Base-by-base conservation (phyloP, 208 protist genomes). In the Wallacemonas collosoma region DNA sequence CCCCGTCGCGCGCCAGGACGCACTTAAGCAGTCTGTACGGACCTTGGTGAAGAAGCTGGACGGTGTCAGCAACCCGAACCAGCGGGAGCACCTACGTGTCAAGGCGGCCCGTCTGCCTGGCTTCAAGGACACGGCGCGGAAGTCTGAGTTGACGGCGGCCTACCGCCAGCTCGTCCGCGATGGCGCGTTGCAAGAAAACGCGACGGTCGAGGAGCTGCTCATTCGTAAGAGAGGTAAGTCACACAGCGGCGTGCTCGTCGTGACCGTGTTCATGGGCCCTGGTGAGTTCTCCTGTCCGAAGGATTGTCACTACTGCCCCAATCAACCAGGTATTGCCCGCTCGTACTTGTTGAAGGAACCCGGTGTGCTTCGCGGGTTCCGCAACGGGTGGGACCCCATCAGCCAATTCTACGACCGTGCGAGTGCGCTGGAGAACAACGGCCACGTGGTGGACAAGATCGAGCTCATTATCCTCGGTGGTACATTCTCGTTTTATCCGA, bases 401-500 rank as follows among this genome's bases (percentile, higher is more conserved):
- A 75, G 77, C 44, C 95, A 98, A 79, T 96, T 98, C 71, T 88
- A 91, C 74, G 95, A 97, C 81, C 87, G 95, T 54, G 92, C 89
- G n/a, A 90, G 84, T 50, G 87, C 91, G 14, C 86, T 98, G 65
- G 91, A 93, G 69, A 88, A 87, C 75, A 98, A 96, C 74, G 96
- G 96, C 2, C 96, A 98, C 75, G 83, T 93, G 6, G 90, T 91
- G 62, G 96, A 97, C 76, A 98, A 99, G 87, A 98, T 99, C 41
- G 99, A 99, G 80, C 98, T 99, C 40, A 99, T 99, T 74, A 93
- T 99, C 67, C 99, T 99, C 85, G 99, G 99, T 41, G 99, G 99
- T 39, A 99, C 99, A 44, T 99, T 99, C 70, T 98, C 99, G 71
- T 99, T 96, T 60, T 97, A 99, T 51, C 88, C 96, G 12, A 80